A percentile compares a stretch with the other conserved stretches of the same genome.
Evolutionary conservation across 805 yeast species (phyloP).

Genomic region (Candida maesae): DNA sequence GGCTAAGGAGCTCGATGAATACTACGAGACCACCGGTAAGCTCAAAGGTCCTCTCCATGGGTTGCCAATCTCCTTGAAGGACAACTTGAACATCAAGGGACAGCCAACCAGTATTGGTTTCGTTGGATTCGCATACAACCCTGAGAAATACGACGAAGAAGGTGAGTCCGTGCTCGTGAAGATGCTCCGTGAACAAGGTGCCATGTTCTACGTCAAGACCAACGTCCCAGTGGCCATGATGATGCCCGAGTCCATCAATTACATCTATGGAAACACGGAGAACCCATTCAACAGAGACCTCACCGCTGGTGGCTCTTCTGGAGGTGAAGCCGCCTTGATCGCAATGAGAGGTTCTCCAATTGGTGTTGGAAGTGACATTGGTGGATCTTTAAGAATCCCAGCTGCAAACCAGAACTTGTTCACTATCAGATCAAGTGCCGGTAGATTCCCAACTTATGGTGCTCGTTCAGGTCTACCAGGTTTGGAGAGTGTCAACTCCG

Average conservation of each 20-base stretch:
- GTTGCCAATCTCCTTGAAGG: conserved; percentile 60
- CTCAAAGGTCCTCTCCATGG: conserved; percentile 66
- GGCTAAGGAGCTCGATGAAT: conserved; percentile 52
- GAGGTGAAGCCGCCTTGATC: conserved; percentile 50
- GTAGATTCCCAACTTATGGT: conserved; percentile 37
- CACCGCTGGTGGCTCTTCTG: conserved; percentile 51
- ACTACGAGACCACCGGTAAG: conserved; percentile 43
- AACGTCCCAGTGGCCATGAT: conserved; percentile 49
- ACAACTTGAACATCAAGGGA: conserved; percentile 37
- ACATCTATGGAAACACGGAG: conserved; percentile 42
- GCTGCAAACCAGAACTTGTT: conserved; percentile 40
- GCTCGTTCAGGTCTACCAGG: conserved; percentile 24
- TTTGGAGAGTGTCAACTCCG: conserved; percentile 35
- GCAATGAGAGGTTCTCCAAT: conserved; percentile 42
- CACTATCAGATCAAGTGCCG: conserved; percentile 42
- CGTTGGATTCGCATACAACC: conserved; percentile 34
- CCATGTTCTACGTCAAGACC: conserved; percentile 52
- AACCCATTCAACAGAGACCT: conserved; percentile 42
- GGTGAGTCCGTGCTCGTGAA: conserved; percentile 39
- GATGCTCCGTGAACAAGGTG: conserved; percentile 43
- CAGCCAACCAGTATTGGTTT: conserved; percentile 47
- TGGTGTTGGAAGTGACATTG: conserved; percentile 55
- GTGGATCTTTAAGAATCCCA: conserved; percentile 49
- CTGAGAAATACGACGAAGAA: conserved; percentile 18
- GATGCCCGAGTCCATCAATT: conserved; percentile 44